Conservation (phyloP, 805 yeast genomes). For the Cephaloascus albidus region DNA sequence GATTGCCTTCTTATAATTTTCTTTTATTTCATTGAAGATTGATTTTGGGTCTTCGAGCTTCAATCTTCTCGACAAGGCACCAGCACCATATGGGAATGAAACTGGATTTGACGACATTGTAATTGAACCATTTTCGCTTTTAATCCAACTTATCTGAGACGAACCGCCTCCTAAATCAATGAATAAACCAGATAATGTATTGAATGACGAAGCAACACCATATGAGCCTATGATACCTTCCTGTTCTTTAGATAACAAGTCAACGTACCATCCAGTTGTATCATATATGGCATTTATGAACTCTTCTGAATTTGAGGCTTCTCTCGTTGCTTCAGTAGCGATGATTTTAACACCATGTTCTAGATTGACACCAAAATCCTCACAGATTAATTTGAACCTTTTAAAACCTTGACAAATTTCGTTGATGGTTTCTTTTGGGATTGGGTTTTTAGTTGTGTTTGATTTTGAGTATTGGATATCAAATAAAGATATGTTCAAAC, state of each 20-base stretch:
- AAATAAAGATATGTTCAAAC: conserved; percentile 60
- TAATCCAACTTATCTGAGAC: conserved; percentile 63
- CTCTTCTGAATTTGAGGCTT: conserved; percentile 54
- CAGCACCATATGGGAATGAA: conserved; percentile 68
- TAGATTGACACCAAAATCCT: conserved; percentile 60
- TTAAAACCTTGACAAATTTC: conserved; percentile 57
- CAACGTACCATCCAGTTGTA: conserved; percentile 62
- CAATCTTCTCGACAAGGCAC: conserved; percentile 49
- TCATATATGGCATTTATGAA: conserved; percentile 45
- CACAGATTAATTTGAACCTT: conserved; percentile 61
- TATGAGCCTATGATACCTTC: conserved; percentile 63
- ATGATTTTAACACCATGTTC: conserved; percentile 52
- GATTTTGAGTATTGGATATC: conserved; percentile 34
- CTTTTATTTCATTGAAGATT: conserved; percentile 43
- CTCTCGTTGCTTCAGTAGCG: conserved; percentile 69
- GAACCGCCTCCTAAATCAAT: conserved; percentile 72
- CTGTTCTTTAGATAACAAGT: conserved; percentile 47
- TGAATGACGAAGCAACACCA: conserved; percentile 69
- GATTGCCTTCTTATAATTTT: conserved; percentile 40
- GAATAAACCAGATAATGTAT: conserved; percentile 55
- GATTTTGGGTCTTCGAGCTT: conserved; percentile 38
- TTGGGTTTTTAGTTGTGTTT: conserved; percentile 30
- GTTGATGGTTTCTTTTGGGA: conserved; percentile 44
- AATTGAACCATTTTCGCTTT: conserved; percentile 45
- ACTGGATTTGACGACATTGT: conserved; percentile 48